These are phyloP conservation scores for Lentinula raphanica DNA, from an alignment of 768 basidiomycete genomes.

Conservation along the genomic window DNA sequence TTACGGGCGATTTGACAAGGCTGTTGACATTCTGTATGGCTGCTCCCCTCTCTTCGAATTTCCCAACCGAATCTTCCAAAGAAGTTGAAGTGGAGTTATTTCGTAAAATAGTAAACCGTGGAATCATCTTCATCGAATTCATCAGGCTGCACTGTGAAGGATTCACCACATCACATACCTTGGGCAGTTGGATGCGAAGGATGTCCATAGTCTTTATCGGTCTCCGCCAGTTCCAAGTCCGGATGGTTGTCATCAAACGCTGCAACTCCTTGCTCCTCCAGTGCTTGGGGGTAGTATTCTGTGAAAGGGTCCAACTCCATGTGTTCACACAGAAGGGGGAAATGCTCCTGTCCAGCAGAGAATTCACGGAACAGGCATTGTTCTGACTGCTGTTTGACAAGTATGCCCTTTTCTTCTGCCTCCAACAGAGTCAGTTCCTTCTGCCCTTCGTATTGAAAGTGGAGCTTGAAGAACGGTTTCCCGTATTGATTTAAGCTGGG, in stretches of 20 bases:
- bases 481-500: not conserved
- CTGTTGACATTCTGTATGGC: too few species aligned
- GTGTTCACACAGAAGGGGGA: not conserved
- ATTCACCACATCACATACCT: not conserved
- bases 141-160: not conserved
- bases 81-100: not conserved
- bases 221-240: not conserved
- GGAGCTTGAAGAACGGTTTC: not conserved
- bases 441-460: not conserved
- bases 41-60: too few species aligned
- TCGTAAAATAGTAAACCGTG: not conserved
- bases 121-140: not conserved
- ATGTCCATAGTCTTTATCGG: not conserved
- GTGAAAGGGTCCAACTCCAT: not conserved
- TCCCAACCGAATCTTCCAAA: too few species aligned
- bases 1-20: too few species aligned
- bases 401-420: not conserved
- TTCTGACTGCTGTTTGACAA: not conserved
- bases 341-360: not conserved
- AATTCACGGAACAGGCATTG: not conserved
- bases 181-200: conserved; percentile 1
- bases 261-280: not conserved
- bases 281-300: not conserved
- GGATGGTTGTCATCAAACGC: conserved; percentile 2
- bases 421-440: not conserved